These are phyloP conservation scores for Lipomyces spencermartinsiae DNA, from an alignment of 805 yeast genomes.

Conservation along the genomic window DNA sequence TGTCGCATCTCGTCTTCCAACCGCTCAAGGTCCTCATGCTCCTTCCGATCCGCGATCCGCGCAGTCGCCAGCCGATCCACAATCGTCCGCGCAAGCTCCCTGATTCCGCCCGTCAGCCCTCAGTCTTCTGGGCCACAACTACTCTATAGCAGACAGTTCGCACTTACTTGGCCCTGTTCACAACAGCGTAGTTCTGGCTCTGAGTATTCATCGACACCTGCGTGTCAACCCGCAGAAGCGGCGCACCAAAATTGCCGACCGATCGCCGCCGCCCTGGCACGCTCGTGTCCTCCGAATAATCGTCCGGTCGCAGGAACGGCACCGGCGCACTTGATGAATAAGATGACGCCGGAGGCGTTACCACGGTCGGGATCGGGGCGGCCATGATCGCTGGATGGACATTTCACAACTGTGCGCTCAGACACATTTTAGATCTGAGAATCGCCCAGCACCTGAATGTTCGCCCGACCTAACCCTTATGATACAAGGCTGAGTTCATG, in stretches of 20 bases:
- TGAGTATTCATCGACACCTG: neutral
- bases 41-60: conserved; percentile 9
- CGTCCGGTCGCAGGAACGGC: neutral
- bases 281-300: neutral
- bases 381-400: neutral
- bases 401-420: neutral
- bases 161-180: too few relatives aligned
- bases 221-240: neutral
- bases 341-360: neutral
- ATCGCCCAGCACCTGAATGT: too few relatives aligned
- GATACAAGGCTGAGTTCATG: too few relatives aligned
- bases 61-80: conserved; percentile 2
- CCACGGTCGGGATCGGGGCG: neutral
- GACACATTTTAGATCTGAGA: too few relatives aligned
- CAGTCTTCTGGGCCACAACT: neutral
- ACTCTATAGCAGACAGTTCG: too few relatives aligned
- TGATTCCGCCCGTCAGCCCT: neutral
- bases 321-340: neutral
- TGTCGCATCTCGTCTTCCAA: conserved; percentile 11
- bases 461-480: too few relatives aligned
- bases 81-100: neutral
- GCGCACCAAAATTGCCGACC: neutral
- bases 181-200: neutral
- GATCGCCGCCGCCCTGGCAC: neutral
- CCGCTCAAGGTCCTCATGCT: conserved; percentile 7